Conservation (phyloP, 352 stramenopile species). For the Aphanomyces euteiches region DNA sequence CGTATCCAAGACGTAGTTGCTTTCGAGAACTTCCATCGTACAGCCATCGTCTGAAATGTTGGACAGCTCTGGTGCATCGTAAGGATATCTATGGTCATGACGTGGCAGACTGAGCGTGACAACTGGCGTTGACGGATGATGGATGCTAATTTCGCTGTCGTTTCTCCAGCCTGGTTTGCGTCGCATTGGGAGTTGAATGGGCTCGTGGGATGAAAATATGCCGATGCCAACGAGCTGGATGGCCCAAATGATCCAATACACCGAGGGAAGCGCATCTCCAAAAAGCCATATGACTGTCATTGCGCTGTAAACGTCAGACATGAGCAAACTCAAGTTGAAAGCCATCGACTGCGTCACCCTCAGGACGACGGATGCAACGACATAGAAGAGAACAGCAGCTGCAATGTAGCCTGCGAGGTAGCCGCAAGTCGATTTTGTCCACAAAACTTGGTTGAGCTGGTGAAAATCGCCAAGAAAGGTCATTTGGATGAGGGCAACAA, state of each 20-base stretch:
- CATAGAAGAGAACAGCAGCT: conserved; percentile 62
- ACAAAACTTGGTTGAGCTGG: conserved; percentile 43
- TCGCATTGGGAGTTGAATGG: neutral
- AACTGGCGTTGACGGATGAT: neutral
- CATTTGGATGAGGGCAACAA: conserved; percentile 57
- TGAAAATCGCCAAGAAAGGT: conserved; percentile 40
- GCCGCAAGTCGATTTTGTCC: conserved; percentile 47
- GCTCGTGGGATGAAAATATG: neutral
- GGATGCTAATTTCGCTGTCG: neutral
- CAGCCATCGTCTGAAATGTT: neutral
- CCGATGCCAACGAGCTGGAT: neutral
- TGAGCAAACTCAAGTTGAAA: conserved; percentile 66
- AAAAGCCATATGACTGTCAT: conserved; percentile 34
- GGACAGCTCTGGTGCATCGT: neutral
- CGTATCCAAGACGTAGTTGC: neutral
- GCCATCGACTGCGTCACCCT: conserved; percentile 58
- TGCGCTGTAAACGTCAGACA: conserved; percentile 54
- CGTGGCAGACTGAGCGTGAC: neutral
- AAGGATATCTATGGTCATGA: neutral
- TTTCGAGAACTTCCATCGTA: neutral
- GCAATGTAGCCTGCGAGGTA: conserved; percentile 58
- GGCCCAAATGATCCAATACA: neutral
- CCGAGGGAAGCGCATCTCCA: neutral
- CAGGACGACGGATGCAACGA: conserved; percentile 53
- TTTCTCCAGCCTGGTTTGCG: neutral